phyloP scores from a whole-genome alignment of 2,329 filamentous ascomycete genomes.

The Lachnellula hyalina region DNA sequence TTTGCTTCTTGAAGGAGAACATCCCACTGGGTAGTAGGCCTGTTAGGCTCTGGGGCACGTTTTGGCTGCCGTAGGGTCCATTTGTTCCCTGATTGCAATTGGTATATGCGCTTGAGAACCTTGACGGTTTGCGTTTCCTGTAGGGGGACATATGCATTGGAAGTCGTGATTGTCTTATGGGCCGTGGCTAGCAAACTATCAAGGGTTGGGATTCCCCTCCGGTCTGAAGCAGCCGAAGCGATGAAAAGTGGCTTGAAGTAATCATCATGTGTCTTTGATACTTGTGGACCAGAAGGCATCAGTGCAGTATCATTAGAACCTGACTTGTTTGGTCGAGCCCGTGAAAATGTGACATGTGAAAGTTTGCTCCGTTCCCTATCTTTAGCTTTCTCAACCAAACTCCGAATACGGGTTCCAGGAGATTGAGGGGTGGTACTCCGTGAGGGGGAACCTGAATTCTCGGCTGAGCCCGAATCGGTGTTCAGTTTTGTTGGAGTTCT shows the following conservation, averaged over 20 bases:
- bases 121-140: constrained; percentile 84
- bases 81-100: constrained; percentile 82
- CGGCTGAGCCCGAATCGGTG: constrained; percentile 17
- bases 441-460: constrained; percentile 22
- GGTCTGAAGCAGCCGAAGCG: constrained; percentile 50
- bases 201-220: constrained; percentile 56
- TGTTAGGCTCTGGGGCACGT: constrained; percentile 72
- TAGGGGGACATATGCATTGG: constrained; percentile 76
- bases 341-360: constrained; percentile 75
- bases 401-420: constrained; percentile 31
- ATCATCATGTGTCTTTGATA: constrained; percentile 41
- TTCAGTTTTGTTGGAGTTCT: constrained; percentile 11
- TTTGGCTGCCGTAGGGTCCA: constrained; percentile 91
- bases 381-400: constrained; percentile 35
- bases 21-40: constrained; percentile 78
- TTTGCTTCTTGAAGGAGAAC: constrained; percentile 85
- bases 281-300: constrained; percentile 7
- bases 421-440: constrained; percentile 41
- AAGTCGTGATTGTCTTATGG: constrained; percentile 83
- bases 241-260: constrained; percentile 61
- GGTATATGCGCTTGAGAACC: constrained; percentile 80
- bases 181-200: constrained; percentile 74
- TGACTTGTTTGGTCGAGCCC: constrained; percentile 45
- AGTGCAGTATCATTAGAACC: constrained; percentile 28
- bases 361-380: constrained; percentile 59